Evolutionary conservation across 345 rosid species (phyloP), one percentile per base, ranked within the genome.

Genomic region (Hibiscus syriacus): DNA sequence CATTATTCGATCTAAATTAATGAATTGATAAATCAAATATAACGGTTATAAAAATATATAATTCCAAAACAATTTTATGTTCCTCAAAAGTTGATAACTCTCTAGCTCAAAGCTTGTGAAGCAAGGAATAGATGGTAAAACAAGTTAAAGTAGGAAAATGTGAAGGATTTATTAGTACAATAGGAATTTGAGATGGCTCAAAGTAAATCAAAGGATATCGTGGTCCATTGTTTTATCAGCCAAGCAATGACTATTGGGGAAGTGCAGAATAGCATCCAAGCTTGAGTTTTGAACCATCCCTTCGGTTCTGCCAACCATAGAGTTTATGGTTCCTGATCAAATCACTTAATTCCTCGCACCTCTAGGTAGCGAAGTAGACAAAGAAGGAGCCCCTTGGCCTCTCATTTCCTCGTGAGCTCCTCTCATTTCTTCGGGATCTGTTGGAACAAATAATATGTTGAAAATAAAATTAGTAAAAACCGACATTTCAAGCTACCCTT

Each of bases 351-450:
- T 46, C 68, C 55, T 64, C 6, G 8, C 39, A 46, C 36, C 68
- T 46, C 56, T 55, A 1, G 92, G 96, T 60, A 92, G 73, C 70
- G 90, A 78, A 78, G 77, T 90, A 20, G 98, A 67, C 55, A 93
- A 82, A 16, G 96, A 83, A 14, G 98, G 98, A 69, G 84, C 90
- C 34, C 97, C 98, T 78, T 90, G 97, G 79, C 27, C 85, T 80
- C 97, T 88, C 98, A 93, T 80, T 76, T 93, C 96, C 74, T 90
- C 97, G 76, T 86, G 98, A 7, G 98, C 83, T 53, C 88, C 80
- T 79, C 75, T 86, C 89, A 93, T 86, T 80, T 92, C 98, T 72
- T 92, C 98, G 0, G 90, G 98, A 82, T 92, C 98, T 92, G 85
- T 80, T 66, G 20, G 50, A 72, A 69, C 49, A 13, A 49, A 41